Evolutionary conservation across 495 filamentous ascomycete genomes (phyloP), one percentile per base, ranked within the genome.

Genomic region (Tuber brumale): DNA sequence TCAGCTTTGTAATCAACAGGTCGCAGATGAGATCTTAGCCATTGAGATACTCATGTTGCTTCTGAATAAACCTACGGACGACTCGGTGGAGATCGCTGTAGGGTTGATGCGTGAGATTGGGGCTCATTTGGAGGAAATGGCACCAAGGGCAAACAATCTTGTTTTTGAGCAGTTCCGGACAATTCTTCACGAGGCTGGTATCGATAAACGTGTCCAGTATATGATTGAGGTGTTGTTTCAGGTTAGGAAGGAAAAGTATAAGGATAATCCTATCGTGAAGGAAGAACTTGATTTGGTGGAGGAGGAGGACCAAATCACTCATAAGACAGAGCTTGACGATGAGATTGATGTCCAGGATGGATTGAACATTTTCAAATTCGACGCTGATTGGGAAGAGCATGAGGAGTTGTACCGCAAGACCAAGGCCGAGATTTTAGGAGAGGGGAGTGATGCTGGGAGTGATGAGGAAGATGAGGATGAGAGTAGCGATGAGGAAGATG

Each of bases 161-260:
- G 92, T 99, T 23, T 99, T 95, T 76, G 96, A 98, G 81, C 94
- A 97, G 83, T 96, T 99, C 86, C 86, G 95, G 72, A 94, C 90
- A 75, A 98, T 98, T 79, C 87, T 99, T 14, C 94, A 98, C 84
- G 96, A 98, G 83, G 93, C 93, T 48, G 93, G 94, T 81, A 95
- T 98, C 81, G 95, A 99, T 81, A 97, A 97, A 85, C 87, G 95
- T 75, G 93, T 94, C 44, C 95, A 98, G 85, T 98, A 97, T 84
- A 97, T 97, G 94, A 96, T 99, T 76, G 95, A 99, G 83, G 95
- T 97, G 14, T 86, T 99, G 74, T 98, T 99, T 84, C 94, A 98
- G 84, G 91, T 97, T 45, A 90, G 95, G 72, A 98, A 97, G 84
- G 95, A 98, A 84, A 91, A 91, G 71, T 99, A 95, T 86, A 97